A percentile compares a stretch with the other conserved stretches of the same genome.
phyloP scores from a whole-genome alignment of 148 eudicot species.

The Camellia sinensis region DNA sequence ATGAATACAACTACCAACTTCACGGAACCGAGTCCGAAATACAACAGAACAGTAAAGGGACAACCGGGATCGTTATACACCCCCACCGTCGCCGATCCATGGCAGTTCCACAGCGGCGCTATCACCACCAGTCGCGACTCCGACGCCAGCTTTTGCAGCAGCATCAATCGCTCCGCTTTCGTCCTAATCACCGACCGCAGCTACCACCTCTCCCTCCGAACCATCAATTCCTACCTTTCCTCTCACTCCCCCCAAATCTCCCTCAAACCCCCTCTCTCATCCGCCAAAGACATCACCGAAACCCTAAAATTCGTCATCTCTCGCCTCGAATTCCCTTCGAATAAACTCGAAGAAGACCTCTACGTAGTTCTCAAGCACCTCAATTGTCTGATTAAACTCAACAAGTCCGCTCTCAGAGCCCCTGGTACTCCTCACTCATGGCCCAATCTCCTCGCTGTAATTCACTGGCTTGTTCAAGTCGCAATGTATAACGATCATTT shows the following conservation, averaged over 20 bases:
- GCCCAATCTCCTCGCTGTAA: constrained; percentile 56
- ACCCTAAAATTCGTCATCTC: constrained; percentile 52
- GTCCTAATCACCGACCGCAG: constrained; percentile 31
- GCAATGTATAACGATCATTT: constrained; percentile 48
- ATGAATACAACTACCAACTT: too few relatives aligned
- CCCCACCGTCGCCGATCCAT: too few relatives aligned
- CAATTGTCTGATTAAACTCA: constrained; percentile 68
- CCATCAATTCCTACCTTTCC: constrained; percentile 65
- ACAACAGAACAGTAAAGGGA: too few relatives aligned
- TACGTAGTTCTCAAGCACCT: constrained; percentile 35
- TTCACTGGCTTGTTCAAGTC: constrained; percentile 79
- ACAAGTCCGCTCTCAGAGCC: constrained; percentile 69
- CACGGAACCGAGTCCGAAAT: too few relatives aligned
- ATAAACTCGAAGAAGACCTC: constrained; percentile 64
- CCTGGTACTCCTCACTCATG: constrained; percentile 88
- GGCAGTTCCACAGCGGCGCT: constrained; percentile 26
- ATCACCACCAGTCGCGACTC: constrained; percentile 57
- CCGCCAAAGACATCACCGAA: constrained; percentile 61
- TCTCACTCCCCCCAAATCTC: constrained; percentile 41
- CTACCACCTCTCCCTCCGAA: constrained; percentile 43
- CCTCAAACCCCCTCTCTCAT: constrained; percentile 58
- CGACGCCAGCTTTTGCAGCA: constrained; percentile 72
- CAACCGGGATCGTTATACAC: too few relatives aligned
- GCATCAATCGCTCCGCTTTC: constrained; percentile 18
- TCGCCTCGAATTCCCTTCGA: constrained; percentile 33